Evolutionary conservation across 331 rosid species (phyloP).

Genomic region (Pyrus hybrid): DNA sequence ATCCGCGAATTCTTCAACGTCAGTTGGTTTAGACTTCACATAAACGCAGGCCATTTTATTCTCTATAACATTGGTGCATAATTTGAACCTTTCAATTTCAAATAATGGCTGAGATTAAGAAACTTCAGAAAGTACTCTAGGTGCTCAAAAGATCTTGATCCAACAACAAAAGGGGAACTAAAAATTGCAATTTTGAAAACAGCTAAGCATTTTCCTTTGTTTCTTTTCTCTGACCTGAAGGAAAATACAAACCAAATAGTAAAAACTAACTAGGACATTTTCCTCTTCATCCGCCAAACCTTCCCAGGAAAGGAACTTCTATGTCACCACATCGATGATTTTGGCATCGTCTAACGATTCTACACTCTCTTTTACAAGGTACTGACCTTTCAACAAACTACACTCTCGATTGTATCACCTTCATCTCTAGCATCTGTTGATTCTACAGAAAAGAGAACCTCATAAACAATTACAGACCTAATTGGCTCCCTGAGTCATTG

Average conservation of each 20-base stretch:
- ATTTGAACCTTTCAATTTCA: neutral
- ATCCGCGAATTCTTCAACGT: neutral
- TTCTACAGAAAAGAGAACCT: conserved; percentile 10
- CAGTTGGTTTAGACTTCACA: too few relatives aligned
- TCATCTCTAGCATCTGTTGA: conserved; percentile 20
- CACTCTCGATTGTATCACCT: conserved; percentile 13
- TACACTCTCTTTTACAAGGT: conserved; percentile 4
- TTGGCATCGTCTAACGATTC: conserved; percentile 17
- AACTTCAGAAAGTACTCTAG: neutral
- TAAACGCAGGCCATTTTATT: neutral
- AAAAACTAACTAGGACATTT: conserved; percentile 11
- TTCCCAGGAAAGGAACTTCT: conserved; percentile 7
- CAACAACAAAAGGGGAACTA: neutral
- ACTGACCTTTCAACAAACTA: conserved; percentile 4
- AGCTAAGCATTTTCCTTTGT: neutral
- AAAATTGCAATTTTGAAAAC: neutral
- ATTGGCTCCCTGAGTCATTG: conserved; percentile 44
- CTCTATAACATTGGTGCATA: neutral
- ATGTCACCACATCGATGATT: conserved; percentile 16
- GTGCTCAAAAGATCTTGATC: neutral
- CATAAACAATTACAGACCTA: conserved; percentile 25
- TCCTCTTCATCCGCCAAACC: conserved; percentile 16
- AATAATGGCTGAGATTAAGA: neutral
- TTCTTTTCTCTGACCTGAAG: neutral
- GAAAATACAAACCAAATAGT: neutral